Evolutionary conservation across 2,329 filamentous ascomycete species (phyloP).

Genomic region (Arthrocladium fulminans): DNA sequence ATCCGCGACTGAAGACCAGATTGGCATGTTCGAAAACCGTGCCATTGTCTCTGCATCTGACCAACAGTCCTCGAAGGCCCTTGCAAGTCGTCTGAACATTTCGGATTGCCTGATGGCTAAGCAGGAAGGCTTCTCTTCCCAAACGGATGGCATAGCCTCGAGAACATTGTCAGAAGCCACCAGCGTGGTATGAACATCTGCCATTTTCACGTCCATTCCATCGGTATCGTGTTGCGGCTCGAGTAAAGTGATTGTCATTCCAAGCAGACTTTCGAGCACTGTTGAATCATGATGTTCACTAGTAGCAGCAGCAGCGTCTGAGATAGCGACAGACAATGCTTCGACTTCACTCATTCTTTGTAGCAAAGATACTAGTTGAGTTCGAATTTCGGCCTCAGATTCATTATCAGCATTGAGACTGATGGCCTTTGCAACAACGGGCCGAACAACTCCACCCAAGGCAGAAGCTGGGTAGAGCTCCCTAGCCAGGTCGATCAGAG

Average conservation of each 20-base stretch:
- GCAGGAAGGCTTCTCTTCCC: conserved; percentile 32
- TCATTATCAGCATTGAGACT: conserved; percentile 3
- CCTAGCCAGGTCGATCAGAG: conserved; percentile 9
- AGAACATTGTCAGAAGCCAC: conserved; percentile 27
- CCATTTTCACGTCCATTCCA: conserved; percentile 38
- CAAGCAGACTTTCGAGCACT: conserved; percentile 64
- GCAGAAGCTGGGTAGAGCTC: conserved; percentile 15
- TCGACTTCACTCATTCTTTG: conserved; percentile 56
- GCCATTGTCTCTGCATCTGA: conserved; percentile 27
- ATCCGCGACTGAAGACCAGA: conserved; percentile 25
- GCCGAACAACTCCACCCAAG: conserved; percentile 9
- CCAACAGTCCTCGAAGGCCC: conserved; percentile 30
- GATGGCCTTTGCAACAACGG: conserved; percentile 12
- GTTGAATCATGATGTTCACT: conserved; percentile 65
- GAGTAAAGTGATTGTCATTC: conserved; percentile 55
- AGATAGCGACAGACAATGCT: conserved; percentile 54
- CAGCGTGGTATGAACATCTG: conserved; percentile 20
- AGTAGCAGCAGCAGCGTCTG: conserved; percentile 56
- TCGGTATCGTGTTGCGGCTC: conserved; percentile 40
- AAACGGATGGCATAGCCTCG: conserved; percentile 25
- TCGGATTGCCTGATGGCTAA: conserved; percentile 24
- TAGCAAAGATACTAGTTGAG: conserved; percentile 57
- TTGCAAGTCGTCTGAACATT: conserved; percentile 31
- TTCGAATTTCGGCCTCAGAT: conserved; percentile 42
- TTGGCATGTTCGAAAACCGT: conserved; percentile 30